These are phyloP conservation scores for Capronia americana DNA, from an alignment of 2,329 filamentous ascomycete genomes.

Conservation along the genomic window DNA sequence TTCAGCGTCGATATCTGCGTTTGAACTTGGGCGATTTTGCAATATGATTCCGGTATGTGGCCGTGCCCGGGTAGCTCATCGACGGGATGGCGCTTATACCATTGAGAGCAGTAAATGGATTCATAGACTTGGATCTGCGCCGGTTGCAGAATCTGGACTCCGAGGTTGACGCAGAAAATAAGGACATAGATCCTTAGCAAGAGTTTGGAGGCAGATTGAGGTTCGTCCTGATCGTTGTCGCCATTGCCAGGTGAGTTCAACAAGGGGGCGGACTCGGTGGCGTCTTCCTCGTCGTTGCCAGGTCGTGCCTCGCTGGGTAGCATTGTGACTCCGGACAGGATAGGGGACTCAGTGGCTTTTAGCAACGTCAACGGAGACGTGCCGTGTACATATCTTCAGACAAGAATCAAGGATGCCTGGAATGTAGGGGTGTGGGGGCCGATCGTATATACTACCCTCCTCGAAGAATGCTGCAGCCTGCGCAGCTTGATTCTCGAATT, in stretches of 20 bases:
- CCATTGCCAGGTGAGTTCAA: background rate
- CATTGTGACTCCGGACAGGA: conserved; percentile 8
- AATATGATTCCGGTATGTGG: conserved; percentile 55
- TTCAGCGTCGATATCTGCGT: conserved; percentile 58
- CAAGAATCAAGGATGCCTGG: conserved; percentile 7
- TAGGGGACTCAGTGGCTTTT: background rate
- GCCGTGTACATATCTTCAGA: background rate
- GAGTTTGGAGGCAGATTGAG: background rate
- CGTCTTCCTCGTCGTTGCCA: conserved; percentile 3
- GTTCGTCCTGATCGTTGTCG: background rate
- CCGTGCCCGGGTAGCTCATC: conserved; percentile 51
- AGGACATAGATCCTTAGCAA: conserved; percentile 47
- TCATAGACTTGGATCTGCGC: conserved; percentile 58
- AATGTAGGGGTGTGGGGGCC: background rate
- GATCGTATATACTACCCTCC: background rate
- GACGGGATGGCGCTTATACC: conserved; percentile 52
- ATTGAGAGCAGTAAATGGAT: conserved; percentile 55
- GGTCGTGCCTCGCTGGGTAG: background rate
- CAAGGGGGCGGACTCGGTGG: background rate
- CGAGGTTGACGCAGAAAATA: conserved; percentile 53
- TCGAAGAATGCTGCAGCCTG: conserved; percentile 9
- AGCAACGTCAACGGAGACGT: background rate
- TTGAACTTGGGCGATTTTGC: conserved; percentile 58
- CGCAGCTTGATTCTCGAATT: background rate
- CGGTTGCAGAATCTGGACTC: conserved; percentile 52